Evolutionary conservation across 129 eudicot genomes (phyloP).

Genomic region (Flaveria linearis): DNA sequence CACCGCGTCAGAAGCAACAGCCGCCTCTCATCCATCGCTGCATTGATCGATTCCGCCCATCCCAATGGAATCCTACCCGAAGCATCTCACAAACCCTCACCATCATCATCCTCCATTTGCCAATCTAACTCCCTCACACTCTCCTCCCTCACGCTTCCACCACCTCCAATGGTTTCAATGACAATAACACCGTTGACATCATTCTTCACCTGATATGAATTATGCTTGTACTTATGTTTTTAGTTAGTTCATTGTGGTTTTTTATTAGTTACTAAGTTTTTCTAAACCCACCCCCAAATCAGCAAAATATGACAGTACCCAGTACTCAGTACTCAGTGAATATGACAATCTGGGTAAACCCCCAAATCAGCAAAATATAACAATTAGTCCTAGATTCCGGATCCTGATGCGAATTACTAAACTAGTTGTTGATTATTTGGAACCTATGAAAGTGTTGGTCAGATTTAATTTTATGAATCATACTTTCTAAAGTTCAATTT

Average conservation of each 20-base stretch:
- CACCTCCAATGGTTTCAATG: conserved; percentile 57
- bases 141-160: neutral
- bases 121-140: no score
- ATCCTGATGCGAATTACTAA: conserved; percentile 8
- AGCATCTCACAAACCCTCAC: conserved; percentile 39
- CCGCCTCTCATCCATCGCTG: conserved; percentile 45
- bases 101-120: neutral
- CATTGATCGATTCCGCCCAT: conserved; percentile 25
- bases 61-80: conserved; percentile 44
- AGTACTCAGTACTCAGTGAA: no score
- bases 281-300: conserved; percentile 29
- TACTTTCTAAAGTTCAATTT: conserved; percentile 7
- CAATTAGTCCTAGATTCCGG: conserved; percentile 23
- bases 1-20: conserved; percentile 54
- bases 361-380: conserved; percentile 27
- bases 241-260: no score
- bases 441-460: neutral
- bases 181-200: conserved; percentile 71
- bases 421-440: neutral
- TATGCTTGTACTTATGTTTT: no score
- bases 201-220: conserved; percentile 47
- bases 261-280: no score
- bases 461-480: conserved; percentile 1
- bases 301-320: conserved; percentile 11
- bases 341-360: conserved; percentile 45